Conservation (phyloP, 192 early-diverging fungal species). For the Entophlyctis luteolus region DNA sequence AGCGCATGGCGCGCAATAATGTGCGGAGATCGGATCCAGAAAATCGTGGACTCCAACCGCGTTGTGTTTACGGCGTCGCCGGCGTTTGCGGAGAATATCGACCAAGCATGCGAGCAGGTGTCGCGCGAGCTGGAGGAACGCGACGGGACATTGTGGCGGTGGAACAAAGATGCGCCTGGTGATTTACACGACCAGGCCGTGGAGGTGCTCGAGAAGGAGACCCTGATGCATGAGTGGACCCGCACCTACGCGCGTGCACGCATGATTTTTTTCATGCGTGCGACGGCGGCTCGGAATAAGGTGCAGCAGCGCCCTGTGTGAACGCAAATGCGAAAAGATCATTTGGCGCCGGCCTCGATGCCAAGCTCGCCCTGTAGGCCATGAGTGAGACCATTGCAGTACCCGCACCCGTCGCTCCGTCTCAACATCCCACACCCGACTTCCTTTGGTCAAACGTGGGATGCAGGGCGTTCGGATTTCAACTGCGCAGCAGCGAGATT, state of each 20-base stretch:
- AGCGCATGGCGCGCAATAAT: slow-evolving; percentile 32
- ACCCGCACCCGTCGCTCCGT: no score
- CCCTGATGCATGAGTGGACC: slow-evolving; percentile 37
- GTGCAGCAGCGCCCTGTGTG: no score
- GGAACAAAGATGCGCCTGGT: slow-evolving; percentile 9
- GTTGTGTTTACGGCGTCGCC: slow-evolving; percentile 33
- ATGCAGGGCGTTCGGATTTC: no score
- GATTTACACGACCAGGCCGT: slow-evolving; percentile 53
- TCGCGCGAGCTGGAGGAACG: background rate
- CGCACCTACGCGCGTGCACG: slow-evolving; percentile 39
- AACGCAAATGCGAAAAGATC: no score
- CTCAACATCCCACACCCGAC: no score
- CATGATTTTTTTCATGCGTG: slow-evolving; percentile 23
- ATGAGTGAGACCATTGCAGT: no score
- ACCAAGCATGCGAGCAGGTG: background rate
- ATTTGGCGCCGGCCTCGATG: no score
- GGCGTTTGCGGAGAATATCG: slow-evolving; percentile 28
- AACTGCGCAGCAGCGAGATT: no score
- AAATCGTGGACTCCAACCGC: slow-evolving; percentile 29
- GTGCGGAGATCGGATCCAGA: slow-evolving; percentile 29
- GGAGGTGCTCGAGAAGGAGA: slow-evolving; percentile 34
- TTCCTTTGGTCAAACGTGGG: no score
- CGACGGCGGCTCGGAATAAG: no score
- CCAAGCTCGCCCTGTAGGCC: no score
- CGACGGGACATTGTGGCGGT: slow-evolving; percentile 30